Evolutionary conservation across 2,329 filamentous ascomycete genomes (phyloP), one percentile per base, ranked within the genome.

Genomic region (Ophiosphaerella herpotricha): DNA sequence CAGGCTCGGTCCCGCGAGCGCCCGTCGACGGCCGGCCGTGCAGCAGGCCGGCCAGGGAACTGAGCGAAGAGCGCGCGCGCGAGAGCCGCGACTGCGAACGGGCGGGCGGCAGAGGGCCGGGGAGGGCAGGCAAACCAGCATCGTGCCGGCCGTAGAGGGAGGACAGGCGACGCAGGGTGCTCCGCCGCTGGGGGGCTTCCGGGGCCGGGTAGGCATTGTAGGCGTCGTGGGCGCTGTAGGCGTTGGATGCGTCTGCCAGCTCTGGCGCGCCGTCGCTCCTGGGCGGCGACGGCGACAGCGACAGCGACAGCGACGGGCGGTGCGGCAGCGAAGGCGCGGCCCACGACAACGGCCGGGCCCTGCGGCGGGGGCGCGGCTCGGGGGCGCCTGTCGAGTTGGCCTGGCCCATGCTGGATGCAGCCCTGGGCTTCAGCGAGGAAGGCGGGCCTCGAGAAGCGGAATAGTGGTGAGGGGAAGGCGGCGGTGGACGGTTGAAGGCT

Each of bases 51-150:
- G 65, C 56, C 39, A 74, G 59, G 16, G 71, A 72, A 41, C 63
- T 64, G 52, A 75, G 66, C 33, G 71, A 72, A 23, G 69, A 64
- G 52, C 72, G 72, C 37, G 70, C 70, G 35, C 73, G 58, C 47
- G 43, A 63, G 46, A 74, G 63, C 39, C 71, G 61, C 33, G 70
- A 69, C 39, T 56, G 65, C 39, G 67, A 63, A 44, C 70, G 67
- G 41, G 55, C 48, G 37, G 55, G 31, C 41, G 39, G 46, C 18
- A 11, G 7, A 29, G 54, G 35, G 43, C 45, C 48, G 41, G 44
- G 50, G 33, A 56, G 36, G 47, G 52, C 53, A 56, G 70, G 66
- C 50, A 69, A 52, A 21, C 63, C 66, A 58, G 67, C 69, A 63
- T 71, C 67, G 37, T 66, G 55, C 46, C 54, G 64, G 41, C 58